Base-by-base conservation (phyloP, 495 filamentous ascomycete species). In the Tetracladium setigerum region DNA sequence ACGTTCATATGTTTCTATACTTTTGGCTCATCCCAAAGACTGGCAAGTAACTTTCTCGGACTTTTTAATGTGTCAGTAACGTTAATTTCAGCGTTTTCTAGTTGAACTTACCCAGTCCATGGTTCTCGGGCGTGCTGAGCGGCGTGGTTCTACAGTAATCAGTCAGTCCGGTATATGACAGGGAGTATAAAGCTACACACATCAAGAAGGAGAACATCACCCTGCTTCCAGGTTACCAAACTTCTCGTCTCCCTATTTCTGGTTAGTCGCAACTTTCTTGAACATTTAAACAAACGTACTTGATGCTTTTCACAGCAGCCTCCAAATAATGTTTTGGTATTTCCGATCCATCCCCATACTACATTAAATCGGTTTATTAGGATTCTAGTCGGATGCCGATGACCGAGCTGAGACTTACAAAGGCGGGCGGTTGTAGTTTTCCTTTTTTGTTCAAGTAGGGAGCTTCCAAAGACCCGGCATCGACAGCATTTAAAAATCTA, bases 241-340 rank as follows among this genome's bases (percentile, higher is more conserved):
- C 52, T 38, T 15, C 54, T 45, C 17, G 45, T 57, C 19, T 49
- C 18, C 36, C 47, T 50, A 30, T 12, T 11, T 8, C n/a, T n/a
- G 38, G 15, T 7, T 18, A 31, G 14, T 1, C 24, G 8, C 27
- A 30, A 6, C 17, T 3, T 41, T 17, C 71, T 67, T 70, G 68
- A 71, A 18, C 49, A 50, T 51, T 72, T 47, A 71, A 44, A 34
- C 71, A 67, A 41, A 71, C 69, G 47, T 73, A 68, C 35, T 73
- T 67, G 8, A 68, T 76, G 43, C 74, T 72, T 49, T 67, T 59
- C 0, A 67, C 67, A 27, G 74, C 58, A 36, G 55, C 53, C 16
- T 63, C 65, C 19, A 77, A 52, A 53, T 72, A 75, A 55, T 67
- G 61, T 14, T 70, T 62, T 5, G 75, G 71, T 43, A 79, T 77